Evolutionary conservation across 2,329 filamentous ascomycete genomes (phyloP), one percentile per base, ranked within the genome.

Genomic region (Cladophialophora yegresii): DNA sequence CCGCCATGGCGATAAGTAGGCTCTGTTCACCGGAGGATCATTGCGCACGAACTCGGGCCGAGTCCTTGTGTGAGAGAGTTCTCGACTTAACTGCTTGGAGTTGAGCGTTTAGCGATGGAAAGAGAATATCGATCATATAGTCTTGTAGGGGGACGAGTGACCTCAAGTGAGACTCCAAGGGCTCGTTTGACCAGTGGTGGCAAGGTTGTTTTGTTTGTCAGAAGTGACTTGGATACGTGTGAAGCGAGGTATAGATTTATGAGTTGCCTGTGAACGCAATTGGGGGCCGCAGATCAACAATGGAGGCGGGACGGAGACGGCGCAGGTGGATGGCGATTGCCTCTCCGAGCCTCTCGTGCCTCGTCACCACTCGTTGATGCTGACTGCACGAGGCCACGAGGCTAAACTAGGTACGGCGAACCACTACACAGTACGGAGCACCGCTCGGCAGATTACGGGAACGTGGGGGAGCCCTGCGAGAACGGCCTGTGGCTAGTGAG

Each of bases 1-100:
- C 64, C 63, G 70, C 69, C 70, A 71, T 71, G 54, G 66, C 65
- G 65, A 54, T 58, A 33, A 58, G 20, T 45, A 33, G 54, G 33
- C 22, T 56, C 22, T 33, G 16, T 63, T 49, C 64, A 68, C 62
- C 66, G 66, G 22, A 49, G 40, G 23, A 63, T 66, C 66, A 68
- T 68, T 43, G 66, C 66, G 66, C 49, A 47, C 33, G 9, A 26
- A 30, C 61, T 28, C 49, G 16, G 40, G 56, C 36, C n/a, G 16
- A 20, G 28, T 54, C 45, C 23, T 50, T 51, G 30, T 47, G 57
- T n/a, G 23, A 22, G 45, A 59, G 30, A 9, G 8, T 56, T 32
- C 49, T 58, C 61, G 54, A 32, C 36, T 54, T 54, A 54, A 54
- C 45, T 54, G 16, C 33, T 54, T 40, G 23, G 23, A 53, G 33